Evolutionary conservation across 2,329 filamentous ascomycete genomes (phyloP).

Genomic region (Colletotrichum ledebouriae): DNA sequence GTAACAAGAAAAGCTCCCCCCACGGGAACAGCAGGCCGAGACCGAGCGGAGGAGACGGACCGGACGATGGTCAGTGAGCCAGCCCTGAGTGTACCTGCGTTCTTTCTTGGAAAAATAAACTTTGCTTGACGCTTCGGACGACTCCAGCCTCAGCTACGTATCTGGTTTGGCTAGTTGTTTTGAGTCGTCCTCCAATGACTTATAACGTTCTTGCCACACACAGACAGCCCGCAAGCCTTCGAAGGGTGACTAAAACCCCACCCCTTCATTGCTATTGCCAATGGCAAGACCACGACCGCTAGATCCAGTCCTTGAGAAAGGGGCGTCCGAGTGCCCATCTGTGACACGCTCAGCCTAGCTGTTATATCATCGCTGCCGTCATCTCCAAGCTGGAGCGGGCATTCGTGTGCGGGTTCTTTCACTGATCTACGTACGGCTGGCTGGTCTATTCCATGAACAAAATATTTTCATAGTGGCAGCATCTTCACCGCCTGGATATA

Average conservation of each 20-base stretch:
- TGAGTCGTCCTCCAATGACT: neutral
- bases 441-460: neutral
- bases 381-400: too few relatives aligned
- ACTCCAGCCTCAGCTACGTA: neutral
- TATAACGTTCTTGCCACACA: neutral
- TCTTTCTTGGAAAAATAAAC: too few relatives aligned
- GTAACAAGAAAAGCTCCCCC: neutral
- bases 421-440: too few relatives aligned
- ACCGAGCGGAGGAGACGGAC: neutral
- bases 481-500: neutral
- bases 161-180: too few relatives aligned
- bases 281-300: too few relatives aligned
- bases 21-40: neutral
- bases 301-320: too few relatives aligned
- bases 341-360: constrained; percentile 12
- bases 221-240: neutral
- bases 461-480: neutral
- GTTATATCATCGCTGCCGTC: constrained; percentile 11
- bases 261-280: too few relatives aligned
- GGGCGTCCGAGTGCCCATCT: constrained; percentile 16
- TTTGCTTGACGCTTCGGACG: neutral
- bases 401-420: too few relatives aligned
- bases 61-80: too few relatives aligned
- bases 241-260: too few relatives aligned
- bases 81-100: too few relatives aligned